Evolutionary conservation across 2,329 filamentous ascomycete genomes (phyloP).

Genomic region (Cadophora sp.): DNA sequence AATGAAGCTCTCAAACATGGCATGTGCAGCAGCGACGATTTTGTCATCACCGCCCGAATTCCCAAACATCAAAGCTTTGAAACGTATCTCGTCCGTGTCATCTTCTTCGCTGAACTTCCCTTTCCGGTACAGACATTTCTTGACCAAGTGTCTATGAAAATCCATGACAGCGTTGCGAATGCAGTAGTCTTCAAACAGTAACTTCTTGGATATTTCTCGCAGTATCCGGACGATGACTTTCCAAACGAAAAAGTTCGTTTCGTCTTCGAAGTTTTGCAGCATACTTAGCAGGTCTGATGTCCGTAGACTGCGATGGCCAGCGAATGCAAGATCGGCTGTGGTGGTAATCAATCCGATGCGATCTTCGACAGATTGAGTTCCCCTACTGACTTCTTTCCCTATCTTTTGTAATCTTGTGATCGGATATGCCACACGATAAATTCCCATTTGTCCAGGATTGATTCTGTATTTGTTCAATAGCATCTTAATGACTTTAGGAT

Average conservation of each 20-base stretch:
- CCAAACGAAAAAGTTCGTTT: conserved; percentile 30
- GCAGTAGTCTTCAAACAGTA: conserved; percentile 26
- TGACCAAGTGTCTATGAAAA: conserved; percentile 18
- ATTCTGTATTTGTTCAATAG: conserved; percentile 71
- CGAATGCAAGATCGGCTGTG: conserved; percentile 63
- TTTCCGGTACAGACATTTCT: conserved; percentile 16
- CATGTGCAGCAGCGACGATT: conserved; percentile 11
- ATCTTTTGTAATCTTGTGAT: conserved; percentile 69
- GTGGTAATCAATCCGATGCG: conserved; percentile 74
- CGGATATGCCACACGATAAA: conserved; percentile 72
- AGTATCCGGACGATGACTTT: conserved; percentile 21
- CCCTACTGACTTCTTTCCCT: conserved; percentile 60
- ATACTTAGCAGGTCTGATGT: conserved; percentile 28
- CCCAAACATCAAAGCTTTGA: conserved; percentile 28
- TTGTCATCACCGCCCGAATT: conserved; percentile 21
- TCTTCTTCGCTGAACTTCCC: conserved; percentile 16
- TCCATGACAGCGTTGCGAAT: conserved; percentile 15
- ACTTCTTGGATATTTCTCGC: conserved; percentile 8
- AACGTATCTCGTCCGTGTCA: conserved; percentile 18
- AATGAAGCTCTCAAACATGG: conserved; percentile 24
- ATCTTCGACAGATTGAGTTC: conserved; percentile 69
- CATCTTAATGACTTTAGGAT: conserved; percentile 14
- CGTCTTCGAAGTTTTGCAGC: conserved; percentile 27
- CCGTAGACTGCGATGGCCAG: not conserved
- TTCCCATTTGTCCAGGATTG: conserved; percentile 71